Evolutionary conservation across 176 grass and related monocot species (phyloP).

Genomic region (Hordeum marinum): DNA sequence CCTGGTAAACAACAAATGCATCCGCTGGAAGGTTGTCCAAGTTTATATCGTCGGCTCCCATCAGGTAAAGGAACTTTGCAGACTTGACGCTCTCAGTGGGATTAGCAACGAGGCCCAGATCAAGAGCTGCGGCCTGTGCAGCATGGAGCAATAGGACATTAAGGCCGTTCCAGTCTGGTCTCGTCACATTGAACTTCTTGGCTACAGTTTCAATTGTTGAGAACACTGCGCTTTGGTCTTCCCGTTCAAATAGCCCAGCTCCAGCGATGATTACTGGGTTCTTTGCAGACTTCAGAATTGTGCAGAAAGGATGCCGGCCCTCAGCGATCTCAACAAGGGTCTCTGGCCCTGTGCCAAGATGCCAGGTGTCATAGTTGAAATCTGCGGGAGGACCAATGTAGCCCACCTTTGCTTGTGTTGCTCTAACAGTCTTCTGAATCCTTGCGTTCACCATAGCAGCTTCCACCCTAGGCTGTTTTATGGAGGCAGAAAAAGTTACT

Average conservation of each 20-base stretch:
- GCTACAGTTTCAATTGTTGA: slow-evolving; percentile 65
- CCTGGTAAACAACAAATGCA: slow-evolving; percentile 95
- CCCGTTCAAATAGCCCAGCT: slow-evolving; percentile 71
- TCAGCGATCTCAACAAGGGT: slow-evolving; percentile 79
- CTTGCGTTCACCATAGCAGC: slow-evolving; percentile 96
- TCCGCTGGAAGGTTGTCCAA: slow-evolving; percentile 87
- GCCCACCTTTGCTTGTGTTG: slow-evolving; percentile 82
- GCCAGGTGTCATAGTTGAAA: slow-evolving; percentile 87
- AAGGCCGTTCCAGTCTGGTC: slow-evolving; percentile 84
- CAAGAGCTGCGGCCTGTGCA: slow-evolving; percentile 89
- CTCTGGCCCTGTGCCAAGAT: slow-evolving; percentile 77
- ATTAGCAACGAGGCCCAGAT: slow-evolving; percentile 79
- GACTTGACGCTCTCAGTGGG: slow-evolving; percentile 55
- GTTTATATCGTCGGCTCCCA: slow-evolving; percentile 89
- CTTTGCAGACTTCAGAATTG: slow-evolving; percentile 67
- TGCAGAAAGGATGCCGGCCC: slow-evolving; percentile 78
- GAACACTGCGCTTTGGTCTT: slow-evolving; percentile 78
- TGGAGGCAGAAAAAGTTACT: not conserved
- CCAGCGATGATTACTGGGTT: slow-evolving; percentile 92
- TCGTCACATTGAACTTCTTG: slow-evolving; percentile 67
- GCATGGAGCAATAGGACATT: slow-evolving; percentile 88
- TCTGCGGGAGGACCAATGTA: slow-evolving; percentile 89
- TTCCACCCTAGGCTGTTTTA: slow-evolving; percentile 87
- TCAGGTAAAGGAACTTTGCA: slow-evolving; percentile 90
- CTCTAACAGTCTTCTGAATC: slow-evolving; percentile 79